Conservation (phyloP, 441 rosid genomes). For the Rhodomyrtus psidioides region DNA sequence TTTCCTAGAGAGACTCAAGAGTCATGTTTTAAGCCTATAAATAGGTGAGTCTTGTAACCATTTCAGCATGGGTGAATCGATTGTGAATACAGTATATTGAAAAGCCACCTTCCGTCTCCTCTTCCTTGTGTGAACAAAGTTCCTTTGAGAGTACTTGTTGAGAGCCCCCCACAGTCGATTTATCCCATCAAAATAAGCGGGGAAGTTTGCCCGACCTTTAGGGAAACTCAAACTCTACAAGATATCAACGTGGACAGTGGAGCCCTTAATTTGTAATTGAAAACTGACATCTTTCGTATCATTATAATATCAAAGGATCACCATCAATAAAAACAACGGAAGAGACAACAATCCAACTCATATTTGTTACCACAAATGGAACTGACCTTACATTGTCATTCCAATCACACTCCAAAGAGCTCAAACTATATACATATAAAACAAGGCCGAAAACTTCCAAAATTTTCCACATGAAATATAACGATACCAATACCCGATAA, state of each 20-base stretch:
- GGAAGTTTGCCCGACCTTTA: neutral
- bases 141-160: no score
- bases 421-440: no score
- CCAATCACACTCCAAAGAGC: neutral
- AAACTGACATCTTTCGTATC: no score
- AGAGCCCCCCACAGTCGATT: no score
- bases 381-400: neutral
- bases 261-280: neutral
- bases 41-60: no score
- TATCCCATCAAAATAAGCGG: neutral
- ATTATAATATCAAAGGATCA: neutral
- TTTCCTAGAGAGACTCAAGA: no score
- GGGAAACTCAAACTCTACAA: neutral
- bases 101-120: no score
- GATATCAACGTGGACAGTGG: neutral
- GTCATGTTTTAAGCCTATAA: no score
- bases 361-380: neutral
- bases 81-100: no score
- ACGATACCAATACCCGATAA: neutral
- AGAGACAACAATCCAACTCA: neutral
- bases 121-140: no score
- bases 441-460: neutral
- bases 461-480: neutral
- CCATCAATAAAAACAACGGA: neutral
- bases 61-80: no score